A percentile compares a stretch with the other conserved stretches of the same genome.
phyloP scores from a whole-genome alignment of 768 basidiomycete genomes.

The Kwoniella shandongensis region DNA sequence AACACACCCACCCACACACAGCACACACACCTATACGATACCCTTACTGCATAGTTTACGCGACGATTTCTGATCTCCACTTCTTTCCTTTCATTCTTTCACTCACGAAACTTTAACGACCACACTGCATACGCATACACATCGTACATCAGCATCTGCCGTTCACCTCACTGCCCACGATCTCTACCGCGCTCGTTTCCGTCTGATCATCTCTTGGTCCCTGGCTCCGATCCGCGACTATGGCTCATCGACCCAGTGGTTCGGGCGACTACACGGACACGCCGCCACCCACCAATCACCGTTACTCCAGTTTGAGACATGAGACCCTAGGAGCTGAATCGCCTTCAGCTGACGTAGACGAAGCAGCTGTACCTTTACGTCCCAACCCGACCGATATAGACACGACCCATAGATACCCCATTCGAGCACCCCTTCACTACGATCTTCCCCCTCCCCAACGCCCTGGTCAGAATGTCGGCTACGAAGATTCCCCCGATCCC shows the following conservation, averaged over 20 bases:
- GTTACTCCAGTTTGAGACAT: conserved; percentile 10
- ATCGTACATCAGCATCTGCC: background rate
- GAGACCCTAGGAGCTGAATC: background rate
- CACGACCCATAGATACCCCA: too few species aligned
- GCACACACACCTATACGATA: too few species aligned
- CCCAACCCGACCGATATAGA: too few species aligned
- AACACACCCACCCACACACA: too few species aligned
- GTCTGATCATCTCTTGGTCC: too few species aligned
- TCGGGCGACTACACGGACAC: conserved; percentile 15
- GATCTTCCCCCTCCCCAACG: background rate
- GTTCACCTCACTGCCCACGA: background rate
- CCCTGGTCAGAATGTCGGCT: conserved; percentile 21
- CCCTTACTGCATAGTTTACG: too few species aligned
- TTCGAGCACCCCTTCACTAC: too few species aligned
- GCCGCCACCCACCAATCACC: conserved; percentile 8
- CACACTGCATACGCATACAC: background rate
- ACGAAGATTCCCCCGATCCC: conserved; percentile 20
- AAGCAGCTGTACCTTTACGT: too few species aligned
- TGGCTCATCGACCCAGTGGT: conserved; percentile 16
- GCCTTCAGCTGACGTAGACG: too few species aligned
- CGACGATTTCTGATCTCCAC: too few species aligned
- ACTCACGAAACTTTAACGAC: too few species aligned
- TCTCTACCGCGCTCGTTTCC: background rate
- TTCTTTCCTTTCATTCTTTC: too few species aligned
- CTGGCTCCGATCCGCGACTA: conserved; percentile 3